Evolutionary conservation across 2,329 filamentous ascomycete species (phyloP), one percentile per base, ranked within the genome.

Genomic region (Colletotrichum sp.): DNA sequence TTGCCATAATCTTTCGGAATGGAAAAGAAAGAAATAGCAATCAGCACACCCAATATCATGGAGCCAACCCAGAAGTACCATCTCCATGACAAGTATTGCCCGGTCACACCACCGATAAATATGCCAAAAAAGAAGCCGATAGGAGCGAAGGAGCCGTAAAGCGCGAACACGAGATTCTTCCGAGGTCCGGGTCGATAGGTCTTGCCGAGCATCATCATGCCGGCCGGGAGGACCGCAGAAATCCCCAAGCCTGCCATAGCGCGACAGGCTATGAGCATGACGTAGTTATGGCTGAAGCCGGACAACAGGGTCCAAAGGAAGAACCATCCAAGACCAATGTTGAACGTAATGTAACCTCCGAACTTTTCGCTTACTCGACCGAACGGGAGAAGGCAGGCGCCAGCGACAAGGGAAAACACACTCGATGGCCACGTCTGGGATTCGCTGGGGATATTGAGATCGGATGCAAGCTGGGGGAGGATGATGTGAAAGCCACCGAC

Each of bases 401-500:
- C 90, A 0, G 90, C 86, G 0, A 89, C 87, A 77, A 93, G 80
- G 13, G 94, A 93, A 57, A 92, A 90, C 57, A 92, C 89, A 79
- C 86, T 92, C 82, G 85, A 92, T 79, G 85, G 94, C 94, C 91
- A 95, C 83, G 87, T 95, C 83, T 81, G 90, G 79, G 81, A 92
- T 55, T 81, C 88, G 81, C 83, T 88, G 0, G 94, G 91, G 55
- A 97, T 95, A 52, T 91, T 71, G 5, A 97, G 88, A 2, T 91
- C 88, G 15, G 83, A 81, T 10, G 91, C 87, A 4, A 97, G 83
- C 0, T 91, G 91, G 1, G 95, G 95, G 0, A 96, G 84, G 32
- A 96, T 90, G 78, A 94, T 93, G 75, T 90, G 90, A 82, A 96
- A 97, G 34, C 95, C 95, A 62, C 93, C 94, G 67, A 96, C 90